phyloP scores from a whole-genome alignment of 2,329 filamentous ascomycete genomes.

The Alternaria sp. region DNA sequence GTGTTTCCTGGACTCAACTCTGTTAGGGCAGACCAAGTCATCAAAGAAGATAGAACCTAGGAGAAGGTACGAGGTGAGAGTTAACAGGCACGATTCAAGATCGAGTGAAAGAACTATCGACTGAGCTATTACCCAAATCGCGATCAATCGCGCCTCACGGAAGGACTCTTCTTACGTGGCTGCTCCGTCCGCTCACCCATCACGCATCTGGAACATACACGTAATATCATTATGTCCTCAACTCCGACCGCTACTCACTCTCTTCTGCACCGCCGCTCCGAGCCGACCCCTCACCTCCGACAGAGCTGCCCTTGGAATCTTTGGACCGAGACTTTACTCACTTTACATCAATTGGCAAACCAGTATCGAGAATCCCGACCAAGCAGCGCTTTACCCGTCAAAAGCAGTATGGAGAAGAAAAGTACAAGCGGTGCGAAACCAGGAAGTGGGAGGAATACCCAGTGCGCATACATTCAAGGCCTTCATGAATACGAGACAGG shows the following conservation, averaged over 20 bases:
- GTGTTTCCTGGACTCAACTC: not conserved
- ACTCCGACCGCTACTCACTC: not conserved
- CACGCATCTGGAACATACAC: not conserved
- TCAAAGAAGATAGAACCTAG: not conserved
- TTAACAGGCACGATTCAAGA: not conserved
- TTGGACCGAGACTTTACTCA: constrained; percentile 1
- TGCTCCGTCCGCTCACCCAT: not conserved
- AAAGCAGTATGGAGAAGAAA: not conserved
- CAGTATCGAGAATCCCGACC: not conserved
- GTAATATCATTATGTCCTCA: not conserved
- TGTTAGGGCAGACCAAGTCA: not conserved
- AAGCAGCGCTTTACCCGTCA: not conserved
- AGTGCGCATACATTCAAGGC: constrained; percentile 1
- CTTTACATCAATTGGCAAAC: constrained; percentile 3
- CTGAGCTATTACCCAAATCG: not conserved
- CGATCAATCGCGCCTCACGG: not conserved
- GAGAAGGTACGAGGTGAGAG: not conserved
- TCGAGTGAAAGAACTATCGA: not conserved
- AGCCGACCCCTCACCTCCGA: not conserved
- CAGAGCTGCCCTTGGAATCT: not conserved
- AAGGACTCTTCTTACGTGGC: not conserved
- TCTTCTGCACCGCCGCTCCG: not conserved
- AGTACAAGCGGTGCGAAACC: not conserved
- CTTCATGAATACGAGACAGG: not conserved
- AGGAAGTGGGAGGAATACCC: not conserved